phyloP scores from a whole-genome alignment of 1,284 basidiomycete species.

The Omphalotus olearius region DNA sequence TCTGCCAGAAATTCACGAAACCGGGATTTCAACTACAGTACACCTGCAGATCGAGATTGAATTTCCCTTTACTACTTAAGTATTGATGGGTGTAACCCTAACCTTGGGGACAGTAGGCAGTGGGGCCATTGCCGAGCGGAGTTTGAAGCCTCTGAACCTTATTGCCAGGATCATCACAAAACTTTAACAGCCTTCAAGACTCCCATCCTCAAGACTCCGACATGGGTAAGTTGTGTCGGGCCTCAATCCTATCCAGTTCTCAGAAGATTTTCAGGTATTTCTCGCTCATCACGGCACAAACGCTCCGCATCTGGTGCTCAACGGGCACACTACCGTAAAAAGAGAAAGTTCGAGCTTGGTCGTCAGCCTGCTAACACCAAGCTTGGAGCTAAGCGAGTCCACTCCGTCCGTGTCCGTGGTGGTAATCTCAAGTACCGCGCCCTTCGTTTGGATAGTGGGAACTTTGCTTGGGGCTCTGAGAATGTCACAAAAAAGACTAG shows the following conservation, averaged over 20 bases:
- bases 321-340: conserved; percentile 95
- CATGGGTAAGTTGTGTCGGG: conserved; percentile 49
- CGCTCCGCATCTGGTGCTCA: conserved; percentile 90
- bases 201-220: conserved; percentile 15
- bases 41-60: too few relatives aligned
- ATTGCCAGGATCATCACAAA: too few relatives aligned
- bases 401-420: conserved; percentile 89
- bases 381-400: conserved; percentile 89
- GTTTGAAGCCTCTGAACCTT: neutral
- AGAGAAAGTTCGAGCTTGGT: conserved; percentile 98
- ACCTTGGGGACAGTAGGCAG: neutral
- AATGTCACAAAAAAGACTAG: conserved; percentile 90
- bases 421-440: conserved; percentile 93
- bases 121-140: neutral
- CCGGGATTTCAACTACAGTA: too few relatives aligned
- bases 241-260: conserved; percentile 9
- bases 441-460: conserved; percentile 89
- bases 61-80: too few relatives aligned
- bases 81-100: too few relatives aligned
- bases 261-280: conserved; percentile 66
- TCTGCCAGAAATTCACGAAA: too few relatives aligned
- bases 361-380: conserved; percentile 95
- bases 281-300: conserved; percentile 93
- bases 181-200: neutral
- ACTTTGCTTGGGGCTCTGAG: conserved; percentile 97